Evolutionary conservation across 164 flowering plant genomes (phyloP).

Genomic region (Chimonanthus salicifolius): DNA sequence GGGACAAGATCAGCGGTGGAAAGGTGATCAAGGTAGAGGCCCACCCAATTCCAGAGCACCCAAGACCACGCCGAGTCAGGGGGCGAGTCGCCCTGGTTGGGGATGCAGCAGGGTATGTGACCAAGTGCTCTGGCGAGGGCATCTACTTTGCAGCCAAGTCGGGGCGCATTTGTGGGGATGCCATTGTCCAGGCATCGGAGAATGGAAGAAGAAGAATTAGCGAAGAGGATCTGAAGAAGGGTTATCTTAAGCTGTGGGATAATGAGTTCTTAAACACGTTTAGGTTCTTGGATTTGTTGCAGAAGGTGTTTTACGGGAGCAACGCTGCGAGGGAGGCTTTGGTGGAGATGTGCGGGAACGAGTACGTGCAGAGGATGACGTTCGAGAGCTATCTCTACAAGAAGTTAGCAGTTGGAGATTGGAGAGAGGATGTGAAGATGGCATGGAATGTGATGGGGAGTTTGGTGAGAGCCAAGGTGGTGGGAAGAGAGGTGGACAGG

Average conservation of each 20-base stretch:
- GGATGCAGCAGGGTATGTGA: conserved; percentile 82
- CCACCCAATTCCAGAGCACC: conserved; percentile 88
- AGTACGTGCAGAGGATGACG: conserved; percentile 76
- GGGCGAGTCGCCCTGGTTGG: conserved; percentile 73
- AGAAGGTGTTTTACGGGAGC: conserved; percentile 63
- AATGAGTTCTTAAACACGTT: conserved; percentile 39
- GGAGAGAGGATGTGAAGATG: conserved; percentile 39
- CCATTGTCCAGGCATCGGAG: conserved; percentile 61
- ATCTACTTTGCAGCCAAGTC: conserved; percentile 78
- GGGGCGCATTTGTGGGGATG: conserved; percentile 78
- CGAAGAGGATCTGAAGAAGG: conserved; percentile 59
- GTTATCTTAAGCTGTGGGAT: conserved; percentile 65
- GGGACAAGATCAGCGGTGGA: conserved; percentile 63
- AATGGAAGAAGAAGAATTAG: conserved; percentile 49
- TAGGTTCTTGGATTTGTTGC: conserved; percentile 65
- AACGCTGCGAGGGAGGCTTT: conserved; percentile 65
- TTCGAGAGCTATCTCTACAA: conserved; percentile 81
- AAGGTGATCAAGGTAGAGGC: conserved; percentile 75
- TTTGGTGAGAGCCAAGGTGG: conserved; percentile 31
- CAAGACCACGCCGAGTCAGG: conserved; percentile 49
- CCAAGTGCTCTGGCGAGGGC: conserved; percentile 82
- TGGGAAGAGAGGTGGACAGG: conserved; percentile 20
- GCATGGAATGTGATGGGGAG: conserved; percentile 51
- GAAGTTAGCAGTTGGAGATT: conserved; percentile 20
- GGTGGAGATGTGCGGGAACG: conserved; percentile 76